phyloP scores from a whole-genome alignment of 768 basidiomycete species.

The Nidularia pulvinata region DNA sequence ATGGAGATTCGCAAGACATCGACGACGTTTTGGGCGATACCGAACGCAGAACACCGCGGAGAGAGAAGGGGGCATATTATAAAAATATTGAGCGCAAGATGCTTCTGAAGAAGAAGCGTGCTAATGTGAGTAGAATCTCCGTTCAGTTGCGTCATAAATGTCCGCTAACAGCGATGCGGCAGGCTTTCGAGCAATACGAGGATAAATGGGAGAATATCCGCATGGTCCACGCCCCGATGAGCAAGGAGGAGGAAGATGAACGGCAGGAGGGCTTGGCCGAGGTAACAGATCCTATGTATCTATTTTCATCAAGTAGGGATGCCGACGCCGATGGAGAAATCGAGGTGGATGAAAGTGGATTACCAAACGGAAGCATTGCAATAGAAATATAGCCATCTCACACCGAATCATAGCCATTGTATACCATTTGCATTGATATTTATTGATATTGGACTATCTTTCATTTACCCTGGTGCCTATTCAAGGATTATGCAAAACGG shows the following conservation, averaged over 20 bases:
- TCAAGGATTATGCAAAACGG: no score
- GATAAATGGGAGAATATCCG: constrained; percentile 87
- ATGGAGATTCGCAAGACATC: constrained; percentile 40
- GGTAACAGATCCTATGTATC: constrained; percentile 69
- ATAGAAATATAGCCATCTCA: no score
- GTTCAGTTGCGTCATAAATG: not conserved
- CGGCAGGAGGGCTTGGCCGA: constrained; percentile 79
- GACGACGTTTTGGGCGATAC: constrained; percentile 33
- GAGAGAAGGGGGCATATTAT: constrained; percentile 78
- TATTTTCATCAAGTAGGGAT: constrained; percentile 51
- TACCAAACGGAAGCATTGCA: not conserved
- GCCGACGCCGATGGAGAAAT: constrained; percentile 68
- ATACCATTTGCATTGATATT: no score
- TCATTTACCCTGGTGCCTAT: no score
- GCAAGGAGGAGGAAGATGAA: constrained; percentile 74
- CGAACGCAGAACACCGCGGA: constrained; percentile 16
- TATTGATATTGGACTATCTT: no score
- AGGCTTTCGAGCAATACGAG: constrained; percentile 72
- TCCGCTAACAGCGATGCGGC: constrained; percentile 6
- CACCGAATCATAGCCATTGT: no score
- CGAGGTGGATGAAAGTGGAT: constrained; percentile 28
- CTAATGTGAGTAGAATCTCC: constrained; percentile 53
- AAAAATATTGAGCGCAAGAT: constrained; percentile 91
- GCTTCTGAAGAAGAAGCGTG: constrained; percentile 82
- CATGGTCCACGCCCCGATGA: constrained; percentile 69